These are phyloP conservation scores for Tricholoma saponaceum DNA, from an alignment of 768 basidiomycete species.

Conservation along the genomic window DNA sequence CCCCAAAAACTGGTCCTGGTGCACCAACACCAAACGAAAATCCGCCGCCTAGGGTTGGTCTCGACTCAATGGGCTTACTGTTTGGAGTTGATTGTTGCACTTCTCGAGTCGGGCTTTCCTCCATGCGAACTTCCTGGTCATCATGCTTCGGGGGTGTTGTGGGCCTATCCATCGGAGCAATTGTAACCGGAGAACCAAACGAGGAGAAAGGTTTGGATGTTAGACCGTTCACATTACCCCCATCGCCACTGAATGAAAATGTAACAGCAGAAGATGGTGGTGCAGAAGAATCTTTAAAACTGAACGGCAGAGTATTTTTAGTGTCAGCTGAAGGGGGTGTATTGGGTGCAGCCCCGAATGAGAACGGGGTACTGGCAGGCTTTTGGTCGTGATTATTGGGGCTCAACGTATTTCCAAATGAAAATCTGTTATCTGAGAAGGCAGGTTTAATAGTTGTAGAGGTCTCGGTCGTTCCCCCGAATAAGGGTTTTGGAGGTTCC, in stretches of 20 bases:
- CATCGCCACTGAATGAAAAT: conserved; percentile 49
- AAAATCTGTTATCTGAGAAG: conserved; percentile 27
- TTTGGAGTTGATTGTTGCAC: conserved; percentile 34
- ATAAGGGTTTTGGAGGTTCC: conserved; percentile 38
- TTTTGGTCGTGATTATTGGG: conserved; percentile 15
- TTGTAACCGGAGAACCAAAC: conserved; percentile 40
- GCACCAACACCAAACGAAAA: conserved; percentile 47
- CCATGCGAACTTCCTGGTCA: conserved; percentile 73
- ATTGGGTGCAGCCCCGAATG: conserved; percentile 38
- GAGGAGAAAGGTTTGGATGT: conserved; percentile 47
- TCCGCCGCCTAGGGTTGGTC: conserved; percentile 33
- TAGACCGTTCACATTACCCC: conserved; percentile 36
- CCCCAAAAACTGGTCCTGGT: conserved; percentile 26
- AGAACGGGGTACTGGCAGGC: conserved; percentile 31
- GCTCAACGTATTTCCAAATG: not conserved
- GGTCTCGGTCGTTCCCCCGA: conserved; percentile 24
- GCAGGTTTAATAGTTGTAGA: conserved; percentile 30
- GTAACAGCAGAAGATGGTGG: conserved; percentile 24
- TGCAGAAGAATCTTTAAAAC: conserved; percentile 27
- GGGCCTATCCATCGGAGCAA: conserved; percentile 39
- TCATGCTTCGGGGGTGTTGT: conserved; percentile 60
- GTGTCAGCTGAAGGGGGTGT: conserved; percentile 29
- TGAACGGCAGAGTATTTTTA: conserved; percentile 32
- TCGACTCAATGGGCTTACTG: conserved; percentile 28
- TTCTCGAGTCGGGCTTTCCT: conserved; percentile 74